These are phyloP conservation scores for Straminergon stramineum DNA, from an alignment of 225 moss, liverwort and hornwort genomes.

Conservation along the genomic window DNA sequence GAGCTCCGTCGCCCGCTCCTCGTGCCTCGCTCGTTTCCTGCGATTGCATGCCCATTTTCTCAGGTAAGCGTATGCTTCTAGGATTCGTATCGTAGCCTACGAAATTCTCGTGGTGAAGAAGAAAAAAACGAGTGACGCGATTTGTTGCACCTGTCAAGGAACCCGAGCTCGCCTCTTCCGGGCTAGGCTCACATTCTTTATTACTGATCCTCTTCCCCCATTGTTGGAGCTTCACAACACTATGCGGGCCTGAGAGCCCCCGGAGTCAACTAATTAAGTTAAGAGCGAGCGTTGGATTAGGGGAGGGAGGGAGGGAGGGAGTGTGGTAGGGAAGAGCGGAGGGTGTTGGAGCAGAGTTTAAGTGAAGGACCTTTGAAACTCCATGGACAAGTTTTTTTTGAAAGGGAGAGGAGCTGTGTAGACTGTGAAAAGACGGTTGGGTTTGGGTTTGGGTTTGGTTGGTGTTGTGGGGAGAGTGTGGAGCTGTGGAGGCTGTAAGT, in stretches of 20 bases:
- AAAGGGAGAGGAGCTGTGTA: neutral
- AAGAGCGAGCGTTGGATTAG: neutral
- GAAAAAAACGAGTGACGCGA: neutral
- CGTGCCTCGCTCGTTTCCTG: neutral
- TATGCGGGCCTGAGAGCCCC: neutral
- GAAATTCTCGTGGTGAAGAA: neutral
- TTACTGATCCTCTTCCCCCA: neutral
- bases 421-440: neutral
- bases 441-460: neutral
- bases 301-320: neutral
- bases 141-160: neutral
- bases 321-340: neutral
- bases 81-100: neutral
- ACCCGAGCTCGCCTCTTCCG: neutral
- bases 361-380: neutral
- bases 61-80: neutral
- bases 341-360: neutral
- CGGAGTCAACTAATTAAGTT: neutral
- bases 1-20: neutral
- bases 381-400: neutral
- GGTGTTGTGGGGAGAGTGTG: neutral
- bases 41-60: neutral
- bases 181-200: neutral
- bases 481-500: neutral
- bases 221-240: neutral